phyloP scores from a whole-genome alignment of 208 protist genomes.

The Trypanosoma rangeli region DNA sequence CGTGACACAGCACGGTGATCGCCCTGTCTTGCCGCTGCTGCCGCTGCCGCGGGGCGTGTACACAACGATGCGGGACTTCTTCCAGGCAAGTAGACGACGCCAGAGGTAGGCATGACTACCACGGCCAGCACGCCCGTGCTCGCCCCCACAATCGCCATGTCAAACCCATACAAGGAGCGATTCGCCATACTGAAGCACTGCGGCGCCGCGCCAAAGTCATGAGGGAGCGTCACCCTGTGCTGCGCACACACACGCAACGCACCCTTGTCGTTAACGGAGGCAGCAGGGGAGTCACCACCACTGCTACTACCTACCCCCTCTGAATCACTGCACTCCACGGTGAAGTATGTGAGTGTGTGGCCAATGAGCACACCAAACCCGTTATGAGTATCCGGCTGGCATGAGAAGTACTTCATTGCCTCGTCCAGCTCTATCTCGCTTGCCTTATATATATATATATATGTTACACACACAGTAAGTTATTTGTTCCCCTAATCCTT shows the following conservation, averaged over 20 bases:
- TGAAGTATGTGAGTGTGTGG: constrained; percentile 74
- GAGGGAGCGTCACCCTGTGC: constrained; percentile 47
- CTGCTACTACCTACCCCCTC: constrained; percentile 5
- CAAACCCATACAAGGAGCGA: constrained; percentile 55
- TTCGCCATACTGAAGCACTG: constrained; percentile 79
- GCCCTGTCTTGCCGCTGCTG: background rate
- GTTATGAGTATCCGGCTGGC: constrained; percentile 83
- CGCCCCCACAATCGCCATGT: constrained; percentile 68
- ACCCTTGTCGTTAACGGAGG: background rate
- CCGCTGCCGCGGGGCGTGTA: constrained; percentile 17
- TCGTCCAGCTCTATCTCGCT: too few relatives aligned
- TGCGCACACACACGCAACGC: constrained; percentile 39
- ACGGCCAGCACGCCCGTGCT: constrained; percentile 58
- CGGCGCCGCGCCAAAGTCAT: constrained; percentile 47
- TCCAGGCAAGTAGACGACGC: constrained; percentile 45
- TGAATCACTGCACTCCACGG: constrained; percentile 44
- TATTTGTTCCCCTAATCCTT: too few relatives aligned
- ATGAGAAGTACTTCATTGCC: constrained; percentile 79
- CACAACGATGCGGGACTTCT: constrained; percentile 40
- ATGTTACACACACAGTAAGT: background rate
- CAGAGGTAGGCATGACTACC: constrained; percentile 38
- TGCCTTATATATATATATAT: constrained; percentile 11
- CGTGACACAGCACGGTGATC: background rate
- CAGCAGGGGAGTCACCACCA: background rate
- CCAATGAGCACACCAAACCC: constrained; percentile 73